Evolutionary conservation across 768 basidiomycete species (phyloP).

Genomic region (Termitomyces eurrhizus): DNA sequence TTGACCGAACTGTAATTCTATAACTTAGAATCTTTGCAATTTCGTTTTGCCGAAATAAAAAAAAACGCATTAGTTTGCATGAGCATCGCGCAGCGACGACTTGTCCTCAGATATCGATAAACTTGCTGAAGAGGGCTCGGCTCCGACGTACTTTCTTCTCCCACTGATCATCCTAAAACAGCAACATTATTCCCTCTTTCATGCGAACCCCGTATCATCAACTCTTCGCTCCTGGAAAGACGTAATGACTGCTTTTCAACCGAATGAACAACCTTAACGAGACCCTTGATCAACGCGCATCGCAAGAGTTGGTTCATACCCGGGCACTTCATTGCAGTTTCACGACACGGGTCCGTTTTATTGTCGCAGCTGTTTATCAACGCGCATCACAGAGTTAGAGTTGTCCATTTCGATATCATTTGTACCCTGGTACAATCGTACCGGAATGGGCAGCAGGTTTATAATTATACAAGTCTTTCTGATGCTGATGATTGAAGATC

Average conservation of each 20-base stretch:
- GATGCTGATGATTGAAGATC: slow-evolving; percentile 10
- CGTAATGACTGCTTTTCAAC: not conserved
- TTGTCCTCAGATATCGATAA: no score
- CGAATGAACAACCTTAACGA: not conserved
- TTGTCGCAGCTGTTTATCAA: not conserved
- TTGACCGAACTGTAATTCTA: not conserved
- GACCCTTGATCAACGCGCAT: not conserved
- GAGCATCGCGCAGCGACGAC: no score
- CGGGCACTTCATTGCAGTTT: no score
- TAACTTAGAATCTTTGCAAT: not conserved
- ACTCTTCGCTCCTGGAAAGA: not conserved
- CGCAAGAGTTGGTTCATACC: no score
- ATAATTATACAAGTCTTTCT: slow-evolving; percentile 6
- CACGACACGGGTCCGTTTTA: no score
- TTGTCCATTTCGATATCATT: slow-evolving; percentile 4
- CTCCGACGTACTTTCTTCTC: no score
- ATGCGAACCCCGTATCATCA: not conserved
- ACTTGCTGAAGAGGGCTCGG: not conserved
- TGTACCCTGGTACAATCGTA: not conserved
- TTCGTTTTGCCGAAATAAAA: no score
- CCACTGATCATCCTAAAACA: not conserved
- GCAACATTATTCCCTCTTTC: not conserved
- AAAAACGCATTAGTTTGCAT: no score
- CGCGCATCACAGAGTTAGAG: not conserved
- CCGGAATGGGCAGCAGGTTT: slow-evolving; percentile 8